Conservation (phyloP, 1,284 basidiomycete genomes). For the Porphyrellus sp. region DNA sequence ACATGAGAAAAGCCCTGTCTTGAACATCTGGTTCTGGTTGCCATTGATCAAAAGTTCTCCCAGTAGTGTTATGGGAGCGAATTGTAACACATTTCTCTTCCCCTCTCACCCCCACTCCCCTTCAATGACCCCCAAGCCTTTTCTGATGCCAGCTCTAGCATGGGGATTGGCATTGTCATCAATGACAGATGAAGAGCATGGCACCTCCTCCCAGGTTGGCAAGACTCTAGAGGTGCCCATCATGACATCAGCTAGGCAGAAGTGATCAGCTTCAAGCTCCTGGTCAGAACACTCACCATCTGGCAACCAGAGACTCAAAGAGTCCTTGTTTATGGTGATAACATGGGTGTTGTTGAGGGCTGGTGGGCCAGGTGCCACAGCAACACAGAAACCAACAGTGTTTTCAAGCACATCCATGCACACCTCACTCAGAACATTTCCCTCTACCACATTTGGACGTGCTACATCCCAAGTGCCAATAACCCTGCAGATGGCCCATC, state of each 20-base stretch:
- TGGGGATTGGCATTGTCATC: constrained; percentile 11
- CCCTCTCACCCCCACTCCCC: too few species aligned
- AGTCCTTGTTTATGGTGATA: constrained; percentile 35
- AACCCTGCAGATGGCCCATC: constrained; percentile 30
- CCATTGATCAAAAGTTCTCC: too few species aligned
- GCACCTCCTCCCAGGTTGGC: constrained; percentile 1
- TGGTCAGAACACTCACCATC: constrained; percentile 28
- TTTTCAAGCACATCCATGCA: constrained; percentile 27
- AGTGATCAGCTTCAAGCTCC: constrained; percentile 20
- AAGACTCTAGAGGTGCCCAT: neutral
- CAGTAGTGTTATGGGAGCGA: too few species aligned
- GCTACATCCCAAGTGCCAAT: neutral
- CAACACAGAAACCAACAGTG: constrained; percentile 25
- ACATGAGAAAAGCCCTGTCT: too few species aligned
- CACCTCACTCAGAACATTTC: neutral
- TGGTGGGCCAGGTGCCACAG: constrained; percentile 38
- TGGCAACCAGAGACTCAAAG: neutral
- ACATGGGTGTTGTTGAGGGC: constrained; percentile 38
- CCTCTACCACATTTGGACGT: neutral
- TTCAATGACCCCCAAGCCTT: neutral
- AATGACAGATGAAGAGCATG: constrained; percentile 2
- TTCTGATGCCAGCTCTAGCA: constrained; percentile 19
- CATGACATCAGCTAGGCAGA: constrained; percentile 20
- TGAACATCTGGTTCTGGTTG: too few species aligned
- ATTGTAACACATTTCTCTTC: too few species aligned